A percentile compares a stretch with the other conserved stretches of the same genome.
These are phyloP conservation scores for Leccinum uliginosum DNA, from an alignment of 768 basidiomycete genomes.

Conservation along the genomic window DNA sequence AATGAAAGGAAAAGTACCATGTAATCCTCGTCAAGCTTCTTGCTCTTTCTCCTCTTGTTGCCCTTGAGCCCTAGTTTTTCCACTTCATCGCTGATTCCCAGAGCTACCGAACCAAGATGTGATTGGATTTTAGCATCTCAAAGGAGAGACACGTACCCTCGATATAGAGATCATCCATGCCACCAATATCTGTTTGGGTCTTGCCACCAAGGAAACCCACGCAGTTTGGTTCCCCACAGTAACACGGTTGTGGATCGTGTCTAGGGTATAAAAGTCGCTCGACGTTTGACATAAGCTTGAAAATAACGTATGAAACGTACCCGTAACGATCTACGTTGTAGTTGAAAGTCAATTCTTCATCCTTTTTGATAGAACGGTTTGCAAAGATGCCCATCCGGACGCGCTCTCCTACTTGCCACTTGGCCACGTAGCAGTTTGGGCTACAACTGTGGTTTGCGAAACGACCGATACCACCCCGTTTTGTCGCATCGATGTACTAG, in stretches of 20 bases:
- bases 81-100: constrained; percentile 91
- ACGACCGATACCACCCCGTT: constrained; percentile 91
- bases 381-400: constrained; percentile 99
- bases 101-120: constrained; percentile 44
- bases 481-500: constrained; percentile 97
- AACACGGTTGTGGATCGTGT: constrained; percentile 91
- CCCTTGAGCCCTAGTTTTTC: constrained; percentile 83
- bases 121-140: neutral
- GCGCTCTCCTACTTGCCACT: constrained; percentile 88
- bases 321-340: constrained; percentile 99
- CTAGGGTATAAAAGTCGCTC: constrained; percentile 35
- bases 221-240: constrained; percentile 93
- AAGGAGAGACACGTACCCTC: constrained; percentile 53
- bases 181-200: constrained; percentile 92
- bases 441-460: constrained; percentile 98
- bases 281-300: neutral
- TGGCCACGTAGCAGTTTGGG: constrained; percentile 96
- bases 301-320: constrained; percentile 41
- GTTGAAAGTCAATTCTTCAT: constrained; percentile 96
- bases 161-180: constrained; percentile 92
- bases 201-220: constrained; percentile 97
- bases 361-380: constrained; percentile 66
- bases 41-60: constrained; percentile 81
- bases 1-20: constrained; percentile 44
- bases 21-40: constrained; percentile 94